Evolutionary conservation across 169 alveolate genomes (phyloP), one percentile per base, ranked within the genome.

Genomic region (Plasmodium relictum): DNA sequence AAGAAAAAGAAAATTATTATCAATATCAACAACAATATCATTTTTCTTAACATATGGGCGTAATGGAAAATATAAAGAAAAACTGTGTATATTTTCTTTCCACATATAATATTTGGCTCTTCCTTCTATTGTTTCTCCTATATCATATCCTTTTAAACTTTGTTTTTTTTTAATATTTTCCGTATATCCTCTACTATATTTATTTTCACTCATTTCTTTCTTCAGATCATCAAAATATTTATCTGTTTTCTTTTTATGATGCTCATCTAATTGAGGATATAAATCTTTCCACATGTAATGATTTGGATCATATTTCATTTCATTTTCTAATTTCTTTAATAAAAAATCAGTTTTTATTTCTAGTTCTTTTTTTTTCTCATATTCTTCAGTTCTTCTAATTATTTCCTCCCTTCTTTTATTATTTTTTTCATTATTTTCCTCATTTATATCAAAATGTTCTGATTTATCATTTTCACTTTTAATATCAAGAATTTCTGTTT

Each of bases 81-180:
- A 86, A 9, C 78, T 6, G 14, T 56, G 52, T 8, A 86, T 86
- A 45, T 42, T 71, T 45, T 86, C 92, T 31, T 69, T 10, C 92
- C 92, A 86, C 6, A 86, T 14, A 71, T 86, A 86, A 61, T 86
- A 71, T 71, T 71, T 86, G 39, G 92, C 39, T 59, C 56, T 59
- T 10, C 92, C 92, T 71, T 86, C 88, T 12, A 86, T 86, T 12
- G 70, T 39, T 73, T 86, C 92, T 2, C 92, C 92, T 18, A 86
- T 42, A 74, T 86, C 88, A 45, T 86, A 86, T 4, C 92, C 92
- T 86, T 86, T 86, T 62, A 86, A 59, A 1, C 68, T 71, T 62
- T 86, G 92, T 54, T 86, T 86, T 22, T 86, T 86, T 86, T 86
- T 86, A n/a, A 86, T 86, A 63, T 86, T 86, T 58, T 86, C 92